A percentile compares a stretch with the other conserved stretches of the same genome.
Evolutionary conservation across 805 yeast genomes (phyloP).

Genomic region (Lipomyces spencermartinsiae): DNA sequence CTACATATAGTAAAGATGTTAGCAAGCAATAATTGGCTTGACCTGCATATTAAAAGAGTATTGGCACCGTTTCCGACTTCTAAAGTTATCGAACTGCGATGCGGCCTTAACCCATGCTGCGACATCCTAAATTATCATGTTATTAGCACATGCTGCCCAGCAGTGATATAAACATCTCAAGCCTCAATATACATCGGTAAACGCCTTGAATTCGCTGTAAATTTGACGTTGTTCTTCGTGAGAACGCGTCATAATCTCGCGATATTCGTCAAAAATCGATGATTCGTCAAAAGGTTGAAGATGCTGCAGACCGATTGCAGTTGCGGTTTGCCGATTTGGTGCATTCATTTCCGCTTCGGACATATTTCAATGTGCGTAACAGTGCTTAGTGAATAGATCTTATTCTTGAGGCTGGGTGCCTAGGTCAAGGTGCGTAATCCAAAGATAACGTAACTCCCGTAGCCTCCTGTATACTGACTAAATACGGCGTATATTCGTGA

Average conservation of each 20-base stretch:
- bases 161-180: not conserved
- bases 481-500: too few species aligned
- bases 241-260: constrained; percentile 21
- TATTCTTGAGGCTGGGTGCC: not conserved
- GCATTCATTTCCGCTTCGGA: not conserved
- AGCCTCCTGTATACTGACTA: too few species aligned
- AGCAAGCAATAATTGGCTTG: not conserved
- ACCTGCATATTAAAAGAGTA: not conserved
- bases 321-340: not conserved
- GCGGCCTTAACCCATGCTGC: constrained; percentile 27
- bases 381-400: not conserved
- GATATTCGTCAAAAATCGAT: constrained; percentile 19
- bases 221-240: constrained; percentile 27
- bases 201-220: constrained; percentile 21
- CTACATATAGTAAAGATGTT: constrained; percentile 10
- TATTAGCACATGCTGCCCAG: not conserved
- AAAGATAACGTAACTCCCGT: not conserved
- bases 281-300: constrained; percentile 15
- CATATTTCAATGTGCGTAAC: not conserved
- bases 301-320: not conserved
- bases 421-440: not conserved
- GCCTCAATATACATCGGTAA: constrained; percentile 15
- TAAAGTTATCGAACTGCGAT: constrained; percentile 24
- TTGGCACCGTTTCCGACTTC: constrained; percentile 30
- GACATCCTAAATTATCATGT: constrained; percentile 12